Conservation (phyloP, 2,329 filamentous ascomycete genomes). For the Teratosphaeria pseudoeucalypti region DNA sequence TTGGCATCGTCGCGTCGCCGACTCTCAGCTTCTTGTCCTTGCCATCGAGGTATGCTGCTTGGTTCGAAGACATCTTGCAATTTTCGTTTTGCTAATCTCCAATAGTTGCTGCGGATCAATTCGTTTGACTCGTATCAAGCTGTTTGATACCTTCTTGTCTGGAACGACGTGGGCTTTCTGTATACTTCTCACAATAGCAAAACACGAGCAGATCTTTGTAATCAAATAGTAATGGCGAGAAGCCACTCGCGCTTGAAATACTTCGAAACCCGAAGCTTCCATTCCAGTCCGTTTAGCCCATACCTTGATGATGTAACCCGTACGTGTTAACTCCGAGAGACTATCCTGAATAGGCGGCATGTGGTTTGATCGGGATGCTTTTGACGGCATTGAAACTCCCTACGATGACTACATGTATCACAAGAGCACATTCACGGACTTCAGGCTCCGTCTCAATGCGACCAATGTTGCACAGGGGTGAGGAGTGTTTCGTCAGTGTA, state of each 20-base stretch:
- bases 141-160: no score
- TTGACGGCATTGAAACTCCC: neutral
- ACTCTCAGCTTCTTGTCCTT: conserved; percentile 17
- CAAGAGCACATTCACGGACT: no score
- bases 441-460: no score
- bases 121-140: no score
- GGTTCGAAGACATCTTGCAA: conserved; percentile 12
- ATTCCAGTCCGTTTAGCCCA: neutral
- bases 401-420: no score
- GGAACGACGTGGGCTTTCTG: no score
- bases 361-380: neutral
- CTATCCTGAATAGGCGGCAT: neutral
- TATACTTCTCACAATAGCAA: neutral
- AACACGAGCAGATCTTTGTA: neutral
- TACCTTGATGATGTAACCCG: neutral
- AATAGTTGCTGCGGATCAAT: no score
- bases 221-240: neutral
- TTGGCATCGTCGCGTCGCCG: conserved; percentile 20
- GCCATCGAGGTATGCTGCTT: conserved; percentile 23
- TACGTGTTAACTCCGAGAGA: neutral
- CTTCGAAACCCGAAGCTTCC: neutral
- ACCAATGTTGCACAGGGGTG: no score
- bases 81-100: neutral
- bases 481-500: no score
- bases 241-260: neutral